phyloP scores from a whole-genome alignment of 2,329 filamentous ascomycete genomes.

The Clonostachys rhizophaga region DNA sequence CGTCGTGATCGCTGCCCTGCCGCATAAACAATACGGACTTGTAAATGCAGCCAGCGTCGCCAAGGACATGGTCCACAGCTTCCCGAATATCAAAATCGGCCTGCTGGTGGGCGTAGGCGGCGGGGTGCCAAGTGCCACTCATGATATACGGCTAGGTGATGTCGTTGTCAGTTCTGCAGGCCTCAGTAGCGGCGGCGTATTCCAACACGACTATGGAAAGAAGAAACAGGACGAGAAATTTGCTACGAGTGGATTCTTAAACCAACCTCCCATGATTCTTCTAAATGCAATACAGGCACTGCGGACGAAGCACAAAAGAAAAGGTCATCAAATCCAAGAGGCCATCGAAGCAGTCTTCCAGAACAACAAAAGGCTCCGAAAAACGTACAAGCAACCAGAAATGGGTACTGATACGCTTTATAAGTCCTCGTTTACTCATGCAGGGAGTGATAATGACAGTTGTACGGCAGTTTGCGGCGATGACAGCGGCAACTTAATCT shows the following conservation, averaged over 20 bases:
- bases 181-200: neutral
- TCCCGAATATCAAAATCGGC: conserved; percentile 16
- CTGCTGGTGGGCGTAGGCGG: conserved; percentile 14
- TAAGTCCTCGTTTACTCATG: neutral
- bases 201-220: conserved; percentile 6
- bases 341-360: neutral
- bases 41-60: conserved; percentile 19
- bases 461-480: neutral
- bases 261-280: conserved; percentile 2
- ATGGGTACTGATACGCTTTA: neutral
- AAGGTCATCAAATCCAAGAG: neutral
- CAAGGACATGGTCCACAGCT: conserved; percentile 20
- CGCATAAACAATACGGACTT: conserved; percentile 16
- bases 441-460: neutral
- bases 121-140: conserved; percentile 10
- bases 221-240: conserved; percentile 2
- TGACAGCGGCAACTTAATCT: neutral
- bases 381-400: neutral
- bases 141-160: conserved; percentile 12
- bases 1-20: conserved; percentile 21
- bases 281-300: neutral
- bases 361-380: neutral
- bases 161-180: conserved; percentile 3
- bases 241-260: neutral
- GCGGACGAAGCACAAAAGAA: neutral